Conservation (phyloP, 2,329 filamentous ascomycete species). For the Arthroderma sp. region DNA sequence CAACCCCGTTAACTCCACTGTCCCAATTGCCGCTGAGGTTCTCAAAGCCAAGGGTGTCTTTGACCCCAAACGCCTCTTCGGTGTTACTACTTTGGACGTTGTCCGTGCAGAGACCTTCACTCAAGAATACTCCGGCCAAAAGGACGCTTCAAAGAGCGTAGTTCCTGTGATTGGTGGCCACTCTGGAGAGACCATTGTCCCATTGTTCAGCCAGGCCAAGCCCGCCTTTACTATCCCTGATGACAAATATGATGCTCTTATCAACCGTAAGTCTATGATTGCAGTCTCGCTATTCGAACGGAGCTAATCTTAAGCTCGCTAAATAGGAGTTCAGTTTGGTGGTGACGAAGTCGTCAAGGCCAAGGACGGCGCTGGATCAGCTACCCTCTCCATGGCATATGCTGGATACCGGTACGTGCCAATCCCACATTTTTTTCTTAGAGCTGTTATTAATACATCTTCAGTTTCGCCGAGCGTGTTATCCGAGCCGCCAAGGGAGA, state of each 20-base stretch:
- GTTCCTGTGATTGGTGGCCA: constrained; percentile 94
- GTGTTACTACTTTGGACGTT: constrained; percentile 96
- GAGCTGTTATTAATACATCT: constrained; percentile 4
- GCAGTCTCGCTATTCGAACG: neutral
- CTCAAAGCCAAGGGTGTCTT: constrained; percentile 89
- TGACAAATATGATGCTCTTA: constrained; percentile 79
- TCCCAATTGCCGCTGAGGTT: constrained; percentile 93
- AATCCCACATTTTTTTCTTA: constrained; percentile 3
- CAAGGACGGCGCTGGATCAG: constrained; percentile 82
- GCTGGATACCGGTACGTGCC: constrained; percentile 70
- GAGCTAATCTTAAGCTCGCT: neutral
- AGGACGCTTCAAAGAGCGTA: constrained; percentile 66
- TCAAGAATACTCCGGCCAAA: constrained; percentile 67
- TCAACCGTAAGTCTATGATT: constrained; percentile 52
- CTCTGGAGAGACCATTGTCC: constrained; percentile 96
- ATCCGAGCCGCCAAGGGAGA: constrained; percentile 79
- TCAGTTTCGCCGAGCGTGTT: constrained; percentile 83
- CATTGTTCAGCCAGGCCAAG: constrained; percentile 83
- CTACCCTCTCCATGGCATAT: constrained; percentile 88
- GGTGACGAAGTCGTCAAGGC: constrained; percentile 95
- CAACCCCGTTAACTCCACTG: constrained; percentile 98
- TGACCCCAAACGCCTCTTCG: constrained; percentile 89
- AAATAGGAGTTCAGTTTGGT: constrained; percentile 72
- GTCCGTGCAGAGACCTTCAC: constrained; percentile 97
- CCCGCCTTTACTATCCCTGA: constrained; percentile 67